Percentiles rank a stretch among this genome's conserved stretches.
phyloP scores from a whole-genome alignment of 2,329 filamentous ascomycete genomes.

The Sphaerulina populicola region DNA sequence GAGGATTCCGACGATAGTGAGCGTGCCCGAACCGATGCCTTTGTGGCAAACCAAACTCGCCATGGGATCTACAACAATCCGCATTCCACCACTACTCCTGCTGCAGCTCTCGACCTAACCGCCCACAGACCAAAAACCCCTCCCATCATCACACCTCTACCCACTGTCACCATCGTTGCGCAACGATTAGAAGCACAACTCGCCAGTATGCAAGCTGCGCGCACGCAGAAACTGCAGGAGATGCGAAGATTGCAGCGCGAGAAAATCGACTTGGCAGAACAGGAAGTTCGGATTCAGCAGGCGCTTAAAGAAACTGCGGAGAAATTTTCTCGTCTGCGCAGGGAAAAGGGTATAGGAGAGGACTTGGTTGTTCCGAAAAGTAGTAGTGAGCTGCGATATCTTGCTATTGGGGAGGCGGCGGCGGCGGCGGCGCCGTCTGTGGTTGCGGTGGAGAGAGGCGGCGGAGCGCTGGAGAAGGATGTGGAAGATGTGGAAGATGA shows the following conservation, averaged over 20 bases:
- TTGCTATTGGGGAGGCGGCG: conserved; percentile 10
- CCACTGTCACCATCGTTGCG: conserved; percentile 60
- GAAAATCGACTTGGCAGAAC: conserved; percentile 56
- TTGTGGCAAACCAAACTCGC: conserved; percentile 76
- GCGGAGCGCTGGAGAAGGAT: conserved; percentile 11
- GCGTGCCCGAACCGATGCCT: conserved; percentile 61
- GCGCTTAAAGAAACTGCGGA: conserved; percentile 74
- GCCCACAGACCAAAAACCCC: conserved; percentile 29
- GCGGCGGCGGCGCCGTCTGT: not conserved
- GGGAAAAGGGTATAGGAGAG: conserved; percentile 37
- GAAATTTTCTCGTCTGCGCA: conserved; percentile 53
- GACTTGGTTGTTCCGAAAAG: too few species aligned
- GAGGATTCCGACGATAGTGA: conserved; percentile 53
- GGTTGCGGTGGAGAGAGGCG: conserved; percentile 6
- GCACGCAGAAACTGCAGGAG: conserved; percentile 51
- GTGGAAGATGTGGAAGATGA: conserved; percentile 18
- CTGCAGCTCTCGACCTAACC: conserved; percentile 5
- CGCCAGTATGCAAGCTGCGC: conserved; percentile 51
- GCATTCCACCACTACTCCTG: conserved; percentile 1
- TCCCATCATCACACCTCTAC: conserved; percentile 66
- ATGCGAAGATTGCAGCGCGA: conserved; percentile 62
- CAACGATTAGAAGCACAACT: conserved; percentile 55
- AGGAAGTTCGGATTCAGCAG: conserved; percentile 72
- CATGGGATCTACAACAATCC: conserved; percentile 62
- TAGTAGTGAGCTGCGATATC: not conserved